Conservation (phyloP, 2,329 filamentous ascomycete species). For the Fusarium pininemorale region DNA sequence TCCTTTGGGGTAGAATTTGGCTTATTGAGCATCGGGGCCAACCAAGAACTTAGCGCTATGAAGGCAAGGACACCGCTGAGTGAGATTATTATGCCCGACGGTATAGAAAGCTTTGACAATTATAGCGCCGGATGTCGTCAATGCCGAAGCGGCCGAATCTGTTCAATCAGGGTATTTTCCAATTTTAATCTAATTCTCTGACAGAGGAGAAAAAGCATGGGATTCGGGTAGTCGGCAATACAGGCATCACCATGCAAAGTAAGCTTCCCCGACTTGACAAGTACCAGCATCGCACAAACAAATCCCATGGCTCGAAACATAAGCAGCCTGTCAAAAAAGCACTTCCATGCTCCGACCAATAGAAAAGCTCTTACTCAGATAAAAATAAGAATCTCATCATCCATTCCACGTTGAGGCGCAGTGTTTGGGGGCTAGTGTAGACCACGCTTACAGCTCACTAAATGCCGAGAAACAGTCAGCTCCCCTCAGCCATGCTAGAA, state of each 20-base stretch:
- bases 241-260: not conserved
- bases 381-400: slow-evolving; percentile 15
- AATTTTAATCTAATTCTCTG: too few species aligned
- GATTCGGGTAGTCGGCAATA: not conserved
- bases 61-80: slow-evolving; percentile 3
- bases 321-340: not conserved
- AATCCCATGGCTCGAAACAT: not conserved
- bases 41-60: not conserved
- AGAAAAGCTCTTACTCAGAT: not conserved
- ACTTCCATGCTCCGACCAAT: not conserved
- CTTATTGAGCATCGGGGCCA: not conserved
- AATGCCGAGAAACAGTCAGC: slow-evolving; percentile 24
- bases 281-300: not conserved
- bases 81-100: not conserved
- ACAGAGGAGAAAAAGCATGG: not conserved
- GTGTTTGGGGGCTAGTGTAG: slow-evolving; percentile 23
- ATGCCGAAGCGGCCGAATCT: not conserved
- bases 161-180: not conserved
- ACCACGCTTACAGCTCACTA: slow-evolving; percentile 21
- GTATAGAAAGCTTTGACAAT: not conserved
- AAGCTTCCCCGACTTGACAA: not conserved
- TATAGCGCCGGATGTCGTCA: not conserved
- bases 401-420: slow-evolving; percentile 17
- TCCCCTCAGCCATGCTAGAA: slow-evolving; percentile 13
- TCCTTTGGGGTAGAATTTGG: accelerated